Base-by-base conservation (phyloP, 1,284 basidiomycete species). In the Malassezia caprae region DNA sequence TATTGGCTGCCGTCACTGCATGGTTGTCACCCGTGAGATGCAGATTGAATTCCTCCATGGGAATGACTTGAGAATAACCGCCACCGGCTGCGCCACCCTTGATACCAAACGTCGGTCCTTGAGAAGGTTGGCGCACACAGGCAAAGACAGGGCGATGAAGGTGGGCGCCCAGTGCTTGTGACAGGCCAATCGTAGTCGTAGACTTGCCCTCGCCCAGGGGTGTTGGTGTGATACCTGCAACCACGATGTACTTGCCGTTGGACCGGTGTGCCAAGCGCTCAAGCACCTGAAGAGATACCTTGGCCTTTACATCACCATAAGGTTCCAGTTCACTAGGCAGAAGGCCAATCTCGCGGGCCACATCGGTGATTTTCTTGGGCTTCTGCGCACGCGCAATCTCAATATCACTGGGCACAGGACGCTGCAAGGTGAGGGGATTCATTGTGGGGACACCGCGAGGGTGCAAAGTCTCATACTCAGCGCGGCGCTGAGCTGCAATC, bases 61-160 rank as follows among this genome's bases (percentile, higher is more conserved):
- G 91, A 77, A 96, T 96, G 69, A 98, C 88, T 76, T 98, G 93
- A 74, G 89, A 90, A 80, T 98, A 99, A 56, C 93, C 93, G 65
- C 93, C 93, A 51, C 94, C 93, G 50, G 93, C 93, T 30, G 93
- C 94, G 70, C 94, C 94, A 68, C 93, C 93, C 78, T 99, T 99
- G 80, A 99, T 96, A 73, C 94, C 93, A 73, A 98, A 99, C 0
- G 93, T 98, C 27, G 93, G 93, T 15, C 94, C 93, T 76, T 99
- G 93, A 76, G 89, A 93, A 2, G 93, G 93, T 76, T 99, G 94
- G 58, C 93, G 86, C n/a, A 98, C 91, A 76, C 90, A 96, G 48
- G 94, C 94, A 77, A 96, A 98, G 10, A 90, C 82, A 15, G 88
- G 85, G 62, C 93, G 89, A 60, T 85, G 84, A 32, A 98, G 82